Evolutionary conservation across 2,329 filamentous ascomycete genomes (phyloP).

Genomic region (Phialophora verrucosa): DNA sequence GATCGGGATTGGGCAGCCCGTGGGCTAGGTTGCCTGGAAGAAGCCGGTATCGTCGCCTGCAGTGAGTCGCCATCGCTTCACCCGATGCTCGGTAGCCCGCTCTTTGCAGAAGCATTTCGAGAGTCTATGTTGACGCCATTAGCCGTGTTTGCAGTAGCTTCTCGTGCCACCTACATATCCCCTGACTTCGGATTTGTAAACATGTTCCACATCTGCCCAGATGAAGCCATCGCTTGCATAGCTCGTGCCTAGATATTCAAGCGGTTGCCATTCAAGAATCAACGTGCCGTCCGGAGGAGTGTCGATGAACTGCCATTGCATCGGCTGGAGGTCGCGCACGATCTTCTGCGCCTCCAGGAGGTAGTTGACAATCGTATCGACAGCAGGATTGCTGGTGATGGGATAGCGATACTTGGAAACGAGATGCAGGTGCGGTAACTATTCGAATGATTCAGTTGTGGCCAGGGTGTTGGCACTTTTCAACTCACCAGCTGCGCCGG

Average conservation of each 20-base stretch:
- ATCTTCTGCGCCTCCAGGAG: slow-evolving; percentile 83
- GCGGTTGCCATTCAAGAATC: slow-evolving; percentile 86
- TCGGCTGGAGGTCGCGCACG: slow-evolving; percentile 79
- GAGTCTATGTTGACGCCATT: slow-evolving; percentile 59
- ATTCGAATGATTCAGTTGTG: slow-evolving; percentile 30
- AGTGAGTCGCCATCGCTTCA: slow-evolving; percentile 76
- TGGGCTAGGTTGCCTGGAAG: slow-evolving; percentile 72
- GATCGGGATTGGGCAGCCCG: slow-evolving; percentile 73
- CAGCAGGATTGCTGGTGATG: slow-evolving; percentile 69
- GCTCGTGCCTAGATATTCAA: slow-evolving; percentile 70
- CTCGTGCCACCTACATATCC: slow-evolving; percentile 66
- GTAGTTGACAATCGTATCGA: slow-evolving; percentile 80
- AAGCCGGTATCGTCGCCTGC: slow-evolving; percentile 84
- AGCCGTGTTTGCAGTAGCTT: slow-evolving; percentile 43
- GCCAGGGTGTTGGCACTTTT: not conserved
- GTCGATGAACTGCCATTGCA: slow-evolving; percentile 93
- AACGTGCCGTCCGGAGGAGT: slow-evolving; percentile 80
- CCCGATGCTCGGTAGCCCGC: slow-evolving; percentile 75
- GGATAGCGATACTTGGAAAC: slow-evolving; percentile 85
- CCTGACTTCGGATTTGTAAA: slow-evolving; percentile 73
- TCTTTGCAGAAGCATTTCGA: slow-evolving; percentile 88
- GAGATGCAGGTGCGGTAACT: slow-evolving; percentile 90
- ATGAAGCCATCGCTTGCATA: slow-evolving; percentile 92
- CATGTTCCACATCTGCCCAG: slow-evolving; percentile 82
- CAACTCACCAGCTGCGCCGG: slow-evolving; percentile 51